A percentile compares a stretch with the other conserved stretches of the same genome.
phyloP scores from a whole-genome alignment of 1,284 basidiomycete genomes.

The Moesziomyces parantarcticus region DNA sequence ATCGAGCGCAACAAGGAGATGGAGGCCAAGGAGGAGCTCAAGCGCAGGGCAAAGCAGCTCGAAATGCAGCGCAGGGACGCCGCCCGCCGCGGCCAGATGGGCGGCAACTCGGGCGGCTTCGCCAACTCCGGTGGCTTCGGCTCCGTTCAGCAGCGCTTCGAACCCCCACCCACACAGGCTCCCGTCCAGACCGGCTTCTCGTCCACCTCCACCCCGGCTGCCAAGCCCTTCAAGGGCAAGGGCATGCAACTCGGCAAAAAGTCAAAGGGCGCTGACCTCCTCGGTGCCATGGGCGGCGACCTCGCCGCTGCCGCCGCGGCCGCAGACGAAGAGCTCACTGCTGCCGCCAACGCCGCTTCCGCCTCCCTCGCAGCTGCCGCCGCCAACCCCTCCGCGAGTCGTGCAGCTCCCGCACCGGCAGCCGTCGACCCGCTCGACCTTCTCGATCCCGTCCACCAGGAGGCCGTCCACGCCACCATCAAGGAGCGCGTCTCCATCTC shows the following conservation, averaged over 20 bases:
- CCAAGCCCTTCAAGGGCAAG: slow-evolving; percentile 87
- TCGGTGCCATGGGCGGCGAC: slow-evolving; percentile 80
- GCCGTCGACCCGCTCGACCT: slow-evolving; percentile 56
- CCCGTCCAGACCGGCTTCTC: slow-evolving; percentile 57
- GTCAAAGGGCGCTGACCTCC: slow-evolving; percentile 83
- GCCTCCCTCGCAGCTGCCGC: slow-evolving; percentile 52
- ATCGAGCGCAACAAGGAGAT: slow-evolving; percentile 99
- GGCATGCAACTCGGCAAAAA: slow-evolving; percentile 99
- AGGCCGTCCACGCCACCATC: slow-evolving; percentile 86
- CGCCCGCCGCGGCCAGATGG: slow-evolving; percentile 56
- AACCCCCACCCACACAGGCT: slow-evolving; percentile 52
- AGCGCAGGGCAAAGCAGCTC: slow-evolving; percentile 95
- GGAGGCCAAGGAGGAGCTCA: slow-evolving; percentile 98
- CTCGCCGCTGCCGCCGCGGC: slow-evolving; percentile 59
- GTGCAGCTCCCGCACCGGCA: slow-evolving; percentile 70
- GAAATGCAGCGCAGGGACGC: slow-evolving; percentile 88
- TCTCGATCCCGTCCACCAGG: slow-evolving; percentile 79
- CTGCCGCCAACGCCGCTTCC: slow-evolving; percentile 70
- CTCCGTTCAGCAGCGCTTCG: slow-evolving; percentile 47
- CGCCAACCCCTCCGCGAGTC: slow-evolving; percentile 25
- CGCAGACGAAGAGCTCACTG: slow-evolving; percentile 67
- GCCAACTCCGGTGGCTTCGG: slow-evolving; percentile 38
- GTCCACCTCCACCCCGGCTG: slow-evolving; percentile 42
- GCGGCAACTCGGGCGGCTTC: slow-evolving; percentile 48
- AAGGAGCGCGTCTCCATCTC: slow-evolving; percentile 85